These are phyloP conservation scores for Vachellia collinsii DNA, from an alignment of 306 rosid genomes.

Conservation along the genomic window DNA sequence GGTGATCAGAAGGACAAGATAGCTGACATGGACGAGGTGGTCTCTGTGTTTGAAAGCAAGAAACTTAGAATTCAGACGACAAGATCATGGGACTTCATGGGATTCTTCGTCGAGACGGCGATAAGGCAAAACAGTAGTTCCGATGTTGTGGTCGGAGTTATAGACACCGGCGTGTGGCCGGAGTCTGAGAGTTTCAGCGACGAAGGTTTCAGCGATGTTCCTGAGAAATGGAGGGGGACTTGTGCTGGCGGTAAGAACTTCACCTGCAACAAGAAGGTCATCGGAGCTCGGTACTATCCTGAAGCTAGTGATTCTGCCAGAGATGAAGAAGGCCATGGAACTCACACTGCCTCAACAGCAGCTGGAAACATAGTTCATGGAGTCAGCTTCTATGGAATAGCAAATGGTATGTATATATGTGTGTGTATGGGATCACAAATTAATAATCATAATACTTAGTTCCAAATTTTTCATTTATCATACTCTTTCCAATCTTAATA, in stretches of 20 bases:
- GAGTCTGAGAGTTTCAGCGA: constrained; percentile 46
- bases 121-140: background rate
- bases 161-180: constrained; percentile 53
- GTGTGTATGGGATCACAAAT: no score
- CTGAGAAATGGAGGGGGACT: constrained; percentile 35
- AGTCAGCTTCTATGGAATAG: background rate
- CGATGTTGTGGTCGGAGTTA: constrained; percentile 41
- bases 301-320: background rate
- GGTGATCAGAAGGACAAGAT: no score
- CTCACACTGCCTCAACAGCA: constrained; percentile 8
- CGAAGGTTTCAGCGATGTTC: constrained; percentile 33
- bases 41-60: no score
- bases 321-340: constrained; percentile 35
- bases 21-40: no score
- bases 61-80: no score
- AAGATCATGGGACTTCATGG: constrained; percentile 45
- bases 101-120: background rate
- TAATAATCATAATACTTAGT: no score
- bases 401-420: background rate
- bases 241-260: constrained; percentile 31
- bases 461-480: no score
- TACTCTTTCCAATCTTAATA: no score
- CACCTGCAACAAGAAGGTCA: constrained; percentile 43
- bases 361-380: constrained; percentile 24
- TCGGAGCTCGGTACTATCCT: constrained; percentile 16